These are phyloP conservation scores for Tylopilus cervinicoccineus DNA, from an alignment of 768 basidiomycete genomes.

Conservation along the genomic window DNA sequence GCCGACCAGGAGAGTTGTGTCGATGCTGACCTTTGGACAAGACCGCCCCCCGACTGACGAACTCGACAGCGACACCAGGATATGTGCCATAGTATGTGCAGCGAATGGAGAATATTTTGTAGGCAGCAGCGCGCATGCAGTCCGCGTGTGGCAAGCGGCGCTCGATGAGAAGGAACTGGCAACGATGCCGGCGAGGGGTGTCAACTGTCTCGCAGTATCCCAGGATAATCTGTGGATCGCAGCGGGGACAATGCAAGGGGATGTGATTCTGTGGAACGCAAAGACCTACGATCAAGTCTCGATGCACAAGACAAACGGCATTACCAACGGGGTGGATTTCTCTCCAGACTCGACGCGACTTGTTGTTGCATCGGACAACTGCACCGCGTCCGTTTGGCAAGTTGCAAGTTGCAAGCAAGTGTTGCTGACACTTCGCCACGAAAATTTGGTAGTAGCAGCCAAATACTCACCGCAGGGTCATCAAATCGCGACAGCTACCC, in stretches of 20 bases:
- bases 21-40: not conserved
- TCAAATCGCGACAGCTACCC: not conserved
- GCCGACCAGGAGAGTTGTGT: not conserved
- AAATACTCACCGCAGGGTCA: not conserved
- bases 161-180: not conserved
- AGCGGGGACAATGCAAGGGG: not conserved
- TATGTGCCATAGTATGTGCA: not conserved
- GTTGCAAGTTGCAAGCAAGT: not conserved
- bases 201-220: not conserved
- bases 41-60: not conserved
- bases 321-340: not conserved
- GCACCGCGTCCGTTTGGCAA: not conserved
- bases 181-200: not conserved
- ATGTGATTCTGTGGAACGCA: not conserved
- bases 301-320: no score
- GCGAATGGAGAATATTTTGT: not conserved
- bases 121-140: not conserved
- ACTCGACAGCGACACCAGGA: not conserved
- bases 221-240: not conserved
- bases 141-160: constrained; percentile 1
- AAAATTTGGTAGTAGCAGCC: not conserved
- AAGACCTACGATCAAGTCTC: no score
- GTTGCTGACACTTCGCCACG: not conserved
- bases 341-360: not conserved
- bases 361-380: not conserved